Conservation (phyloP, 176 grass and related monocot species). For the Eleusine coracana region DNA sequence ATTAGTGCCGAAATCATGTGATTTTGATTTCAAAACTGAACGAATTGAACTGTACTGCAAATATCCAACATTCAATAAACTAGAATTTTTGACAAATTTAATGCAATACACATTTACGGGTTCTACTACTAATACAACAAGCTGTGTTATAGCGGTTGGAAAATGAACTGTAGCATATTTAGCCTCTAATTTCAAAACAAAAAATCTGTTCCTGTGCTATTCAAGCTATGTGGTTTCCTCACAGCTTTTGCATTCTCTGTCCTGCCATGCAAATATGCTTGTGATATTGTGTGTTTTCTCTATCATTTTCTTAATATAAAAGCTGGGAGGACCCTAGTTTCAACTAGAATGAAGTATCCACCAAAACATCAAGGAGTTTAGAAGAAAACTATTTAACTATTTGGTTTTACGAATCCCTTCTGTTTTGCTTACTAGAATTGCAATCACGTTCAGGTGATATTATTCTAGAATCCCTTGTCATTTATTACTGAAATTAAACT, state of each 20-base stretch:
- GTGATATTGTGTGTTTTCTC: neutral
- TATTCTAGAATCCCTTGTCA: neutral
- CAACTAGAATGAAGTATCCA: neutral
- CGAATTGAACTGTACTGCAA: neutral
- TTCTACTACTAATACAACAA: neutral
- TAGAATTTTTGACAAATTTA: neutral
- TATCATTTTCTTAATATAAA: neutral
- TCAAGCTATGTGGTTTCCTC: neutral
- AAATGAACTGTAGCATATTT: neutral
- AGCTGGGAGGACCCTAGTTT: neutral
- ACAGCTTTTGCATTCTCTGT: neutral
- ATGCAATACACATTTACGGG: neutral
- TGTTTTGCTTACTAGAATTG: neutral
- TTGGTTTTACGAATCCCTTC: neutral
- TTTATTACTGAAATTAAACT: neutral
- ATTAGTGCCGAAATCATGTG: neutral
- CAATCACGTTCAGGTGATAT: neutral
- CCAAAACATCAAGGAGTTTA: neutral
- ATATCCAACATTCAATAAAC: neutral
- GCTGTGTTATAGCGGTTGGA: neutral
- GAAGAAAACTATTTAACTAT: neutral
- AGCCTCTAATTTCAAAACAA: neutral
- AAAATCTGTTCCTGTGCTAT: neutral
- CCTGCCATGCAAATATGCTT: neutral
- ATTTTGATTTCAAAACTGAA: slow-evolving; percentile 1